Percentiles rank a stretch among this genome's conserved stretches.
Conservation (phyloP, 306 rosid species). For the Trifolium subterraneum region DNA sequence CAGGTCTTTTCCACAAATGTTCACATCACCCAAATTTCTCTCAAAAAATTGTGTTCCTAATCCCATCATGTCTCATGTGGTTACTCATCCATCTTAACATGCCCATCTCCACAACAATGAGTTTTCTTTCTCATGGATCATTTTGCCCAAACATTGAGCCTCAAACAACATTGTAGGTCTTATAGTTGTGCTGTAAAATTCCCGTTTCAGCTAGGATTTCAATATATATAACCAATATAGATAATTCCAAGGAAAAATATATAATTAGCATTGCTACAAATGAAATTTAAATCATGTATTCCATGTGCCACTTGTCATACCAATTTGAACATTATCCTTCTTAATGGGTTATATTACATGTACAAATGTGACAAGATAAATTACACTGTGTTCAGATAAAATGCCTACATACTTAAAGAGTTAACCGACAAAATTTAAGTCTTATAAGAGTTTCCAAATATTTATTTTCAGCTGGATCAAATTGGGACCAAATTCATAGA, state of each 20-base stretch:
- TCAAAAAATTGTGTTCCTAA: neutral
- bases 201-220: neutral
- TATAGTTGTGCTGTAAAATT: neutral
- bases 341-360: slow-evolving; percentile 25
- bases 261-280: neutral
- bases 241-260: neutral
- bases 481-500: slow-evolving; percentile 9
- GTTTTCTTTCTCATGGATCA: neutral
- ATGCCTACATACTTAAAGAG: slow-evolving; percentile 1
- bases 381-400: slow-evolving; percentile 2
- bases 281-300: neutral
- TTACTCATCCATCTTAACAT: neutral
- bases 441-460: slow-evolving; percentile 26
- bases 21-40: neutral
- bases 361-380: slow-evolving; percentile 12
- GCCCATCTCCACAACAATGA: neutral
- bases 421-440: neutral
- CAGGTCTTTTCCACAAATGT: neutral
- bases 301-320: neutral
- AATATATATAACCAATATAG: slow-evolving; percentile 14
- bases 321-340: slow-evolving; percentile 24
- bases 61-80: neutral
- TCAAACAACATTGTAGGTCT: slow-evolving; percentile 1
- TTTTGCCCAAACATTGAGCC: neutral
- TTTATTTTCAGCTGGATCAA: slow-evolving; percentile 18